Evolutionary conservation across 495 filamentous ascomycete species (phyloP), one percentile per base, ranked within the genome.

Genomic region (Hypoxylon crocopeplum): DNA sequence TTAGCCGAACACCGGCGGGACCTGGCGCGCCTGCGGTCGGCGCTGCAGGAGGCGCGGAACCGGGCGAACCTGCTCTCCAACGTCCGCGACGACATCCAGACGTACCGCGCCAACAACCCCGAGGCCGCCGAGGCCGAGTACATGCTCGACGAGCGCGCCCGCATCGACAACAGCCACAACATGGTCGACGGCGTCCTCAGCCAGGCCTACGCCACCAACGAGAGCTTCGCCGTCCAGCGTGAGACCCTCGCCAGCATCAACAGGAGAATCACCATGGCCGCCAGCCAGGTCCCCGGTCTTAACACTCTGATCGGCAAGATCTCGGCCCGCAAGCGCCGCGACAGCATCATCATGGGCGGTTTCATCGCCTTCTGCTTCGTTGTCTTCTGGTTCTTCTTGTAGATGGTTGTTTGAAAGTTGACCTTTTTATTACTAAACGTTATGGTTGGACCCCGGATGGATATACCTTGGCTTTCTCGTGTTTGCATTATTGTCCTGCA

Each of bases 151-250:
- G 94, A 99, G 83, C 83, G 94, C 21, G 72, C 77, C 41, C 81
- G 87, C 52, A 84, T 99, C 66, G 95, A 99, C 62, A 83, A 88
- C 65, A 93, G 89, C 66, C 87, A 97, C 68, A 88, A 85, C 45
- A 82, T 94, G 73, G 89, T 90, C 32, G 94, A 99, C 69, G 87
- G 86, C 48, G 92, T 99, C 34, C 78, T 99, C 54, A 93, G 89
- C 73, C 95, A 97, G 81, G 94, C 94, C 20, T 98, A 99, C 77
- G 92, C 93, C 16, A 92, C 97, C 49, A 94, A 96, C 71, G 91
- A 97, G 78, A 89, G 81, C 64, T 98, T 99, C 70, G 84, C 84
- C 11, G 56, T 90, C 40, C 95, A 99, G 80, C 78, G 92, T 20
- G 92, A 97, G 79, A 90, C 85, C 34, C 75, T 99, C 22, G 82